These are phyloP conservation scores for Ambrosia trifida DNA, from an alignment of 129 eudicot species.

Conservation along the genomic window DNA sequence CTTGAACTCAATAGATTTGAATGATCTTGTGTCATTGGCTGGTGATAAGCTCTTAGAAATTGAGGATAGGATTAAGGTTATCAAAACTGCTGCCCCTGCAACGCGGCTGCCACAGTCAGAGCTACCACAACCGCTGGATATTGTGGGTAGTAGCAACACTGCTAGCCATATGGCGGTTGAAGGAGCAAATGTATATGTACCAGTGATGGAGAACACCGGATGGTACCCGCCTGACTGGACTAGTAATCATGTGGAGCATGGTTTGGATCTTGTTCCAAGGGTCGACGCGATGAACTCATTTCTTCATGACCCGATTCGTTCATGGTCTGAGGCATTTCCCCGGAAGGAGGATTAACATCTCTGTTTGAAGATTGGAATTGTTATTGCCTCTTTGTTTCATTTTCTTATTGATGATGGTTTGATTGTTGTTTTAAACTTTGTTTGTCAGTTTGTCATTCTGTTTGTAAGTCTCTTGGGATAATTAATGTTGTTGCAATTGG, in stretches of 20 bases:
- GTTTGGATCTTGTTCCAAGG: constrained; percentile 19
- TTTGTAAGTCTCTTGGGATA: not conserved
- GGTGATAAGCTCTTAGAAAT: constrained; percentile 34
- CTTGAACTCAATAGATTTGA: not conserved
- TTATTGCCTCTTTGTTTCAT: not conserved
- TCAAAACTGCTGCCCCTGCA: constrained; percentile 14
- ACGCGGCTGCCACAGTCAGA: not conserved
- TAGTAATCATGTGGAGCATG: constrained; percentile 10
- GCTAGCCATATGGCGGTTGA: not conserved
- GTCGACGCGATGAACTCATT: constrained; percentile 13
- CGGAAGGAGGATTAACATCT: not conserved
- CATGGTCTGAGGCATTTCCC: constrained; percentile 27
- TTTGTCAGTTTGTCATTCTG: not conserved
- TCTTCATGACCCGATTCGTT: constrained; percentile 1
- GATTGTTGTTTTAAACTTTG: not conserved
- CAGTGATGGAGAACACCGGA: constrained; percentile 16
- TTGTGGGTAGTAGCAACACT: constrained; percentile 6
- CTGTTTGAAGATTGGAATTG: not conserved
- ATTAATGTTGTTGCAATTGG: not conserved
- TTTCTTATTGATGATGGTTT: not conserved
- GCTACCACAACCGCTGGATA: not conserved
- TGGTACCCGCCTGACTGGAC: constrained; percentile 34
- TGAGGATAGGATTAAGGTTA: constrained; percentile 17
- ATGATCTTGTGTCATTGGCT: not conserved
- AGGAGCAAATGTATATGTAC: constrained; percentile 15